Base-by-base conservation (phyloP, 345 rosid species). In the Pistacia vera region DNA sequence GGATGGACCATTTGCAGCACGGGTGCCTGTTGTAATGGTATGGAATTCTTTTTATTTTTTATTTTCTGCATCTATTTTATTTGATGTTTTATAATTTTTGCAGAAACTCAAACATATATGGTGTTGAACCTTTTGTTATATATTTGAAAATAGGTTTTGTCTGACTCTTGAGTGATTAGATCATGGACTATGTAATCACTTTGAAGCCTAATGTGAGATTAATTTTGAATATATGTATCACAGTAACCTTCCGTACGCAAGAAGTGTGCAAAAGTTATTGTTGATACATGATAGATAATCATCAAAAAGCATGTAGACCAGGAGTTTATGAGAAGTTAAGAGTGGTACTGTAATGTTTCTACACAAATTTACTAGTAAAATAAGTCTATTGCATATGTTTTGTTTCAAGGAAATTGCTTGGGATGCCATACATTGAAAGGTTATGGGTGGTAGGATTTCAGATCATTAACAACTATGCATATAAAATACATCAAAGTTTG, bases 1-100 rank as follows among this genome's bases (percentile, higher is more conserved):
- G 20, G 9, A 69, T 63, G 80, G 1, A 52, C 73, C 22, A 11
- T 68, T 48, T 68, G 63, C 79, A 30, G 51, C 51, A 11, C 69
- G 16, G 18, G 69, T 63, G 44, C 71, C 77, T 72, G 44, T 48
- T 63, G 56, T 33, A 71, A 61, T 25, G 86, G 90, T 83, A 85
- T 56, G 64, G 8, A 8, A 62, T 68, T 22, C 68, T 20, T 41
- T 22, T 5, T 25, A 25, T 25, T 25, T 63, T 70, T 63, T 70
- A 18, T 55, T 64, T 36, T 35, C 56, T 13, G 13, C 51, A 55
- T 25, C n/a, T 60, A 44, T 5, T 61, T 71, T 25, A 41, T 20
- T 48, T 72, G n/a, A 66, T 4, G 9, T 13, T 48, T 20, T 25
- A 36, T 5, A 5, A 70, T 67, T 72, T 71, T 20, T 18, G 5